Evolutionary conservation across 768 basidiomycete species (phyloP).

Genomic region (Mycena vitilis): DNA sequence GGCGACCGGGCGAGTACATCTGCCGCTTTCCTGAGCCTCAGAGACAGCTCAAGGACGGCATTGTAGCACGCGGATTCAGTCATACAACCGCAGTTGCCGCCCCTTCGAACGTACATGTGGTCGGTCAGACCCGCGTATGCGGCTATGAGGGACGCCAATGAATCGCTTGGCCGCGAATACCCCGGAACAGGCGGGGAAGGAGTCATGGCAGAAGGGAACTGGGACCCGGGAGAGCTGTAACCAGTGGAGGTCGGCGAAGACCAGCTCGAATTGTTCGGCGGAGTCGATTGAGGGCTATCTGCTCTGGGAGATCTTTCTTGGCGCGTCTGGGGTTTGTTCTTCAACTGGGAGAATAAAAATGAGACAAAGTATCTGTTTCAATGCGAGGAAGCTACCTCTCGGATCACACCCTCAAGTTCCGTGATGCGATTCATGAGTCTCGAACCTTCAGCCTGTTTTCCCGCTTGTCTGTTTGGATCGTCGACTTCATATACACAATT

Average conservation of each 20-base stretch:
- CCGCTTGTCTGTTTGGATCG: constrained; percentile 21
- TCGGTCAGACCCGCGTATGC: constrained; percentile 31
- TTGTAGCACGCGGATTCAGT: constrained; percentile 26
- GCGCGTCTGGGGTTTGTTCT: constrained; percentile 20
- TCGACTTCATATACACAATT: constrained; percentile 31
- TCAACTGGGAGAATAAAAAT: constrained; percentile 11
- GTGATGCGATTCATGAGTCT: constrained; percentile 31
- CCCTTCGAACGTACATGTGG: constrained; percentile 27
- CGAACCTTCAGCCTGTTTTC: constrained; percentile 13
- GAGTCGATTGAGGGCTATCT: constrained; percentile 7
- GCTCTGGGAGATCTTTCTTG: background rate
- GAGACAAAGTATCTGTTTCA: background rate
- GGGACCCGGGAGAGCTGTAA: background rate
- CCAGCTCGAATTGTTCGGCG: constrained; percentile 6
- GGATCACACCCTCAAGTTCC: constrained; percentile 34
- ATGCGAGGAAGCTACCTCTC: constrained; percentile 15
- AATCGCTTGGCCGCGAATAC: constrained; percentile 13
- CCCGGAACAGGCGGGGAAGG: background rate
- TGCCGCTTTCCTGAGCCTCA: constrained; percentile 28
- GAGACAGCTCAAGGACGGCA: constrained; percentile 30
- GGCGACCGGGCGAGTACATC: constrained; percentile 30
- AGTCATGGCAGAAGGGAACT: constrained; percentile 7
- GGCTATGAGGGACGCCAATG: constrained; percentile 26
- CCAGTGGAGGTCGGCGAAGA: background rate
- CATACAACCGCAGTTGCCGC: constrained; percentile 26